A percentile compares a stretch with the other conserved stretches of the same genome.
These are phyloP conservation scores for Dactylellina sp. DNA, from an alignment of 2,329 filamentous ascomycete species.

Conservation along the genomic window DNA sequence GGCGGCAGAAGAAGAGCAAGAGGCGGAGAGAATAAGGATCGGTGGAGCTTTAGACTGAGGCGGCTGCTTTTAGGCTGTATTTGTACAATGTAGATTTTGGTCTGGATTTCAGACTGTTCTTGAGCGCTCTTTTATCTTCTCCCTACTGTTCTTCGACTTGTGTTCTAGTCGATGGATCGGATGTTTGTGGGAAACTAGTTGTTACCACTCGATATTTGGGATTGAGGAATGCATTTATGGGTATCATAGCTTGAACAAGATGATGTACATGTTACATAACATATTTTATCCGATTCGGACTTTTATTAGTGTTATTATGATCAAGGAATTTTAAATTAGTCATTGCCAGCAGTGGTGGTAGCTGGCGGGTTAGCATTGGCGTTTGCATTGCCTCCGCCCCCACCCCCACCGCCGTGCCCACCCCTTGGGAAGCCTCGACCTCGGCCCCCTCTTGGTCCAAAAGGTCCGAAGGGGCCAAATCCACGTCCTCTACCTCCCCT, in stretches of 20 bases:
- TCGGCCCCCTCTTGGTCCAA: constrained; percentile 57
- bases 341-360: constrained; percentile 17
- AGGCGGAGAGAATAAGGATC: constrained; percentile 63
- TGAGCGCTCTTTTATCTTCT: constrained; percentile 11
- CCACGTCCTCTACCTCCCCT: constrained; percentile 49
- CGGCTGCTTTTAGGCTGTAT: constrained; percentile 19
- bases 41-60: constrained; percentile 43
- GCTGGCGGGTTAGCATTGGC: constrained; percentile 21
- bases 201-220: not conserved
- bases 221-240: constrained; percentile 20
- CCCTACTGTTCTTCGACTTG: not conserved
- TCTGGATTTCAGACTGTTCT: constrained; percentile 2
- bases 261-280: constrained; percentile 23
- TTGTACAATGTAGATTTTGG: constrained; percentile 40
- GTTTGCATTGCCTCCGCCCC: constrained; percentile 57
- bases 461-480: constrained; percentile 35
- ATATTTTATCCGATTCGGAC: constrained; percentile 1
- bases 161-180: not conserved
- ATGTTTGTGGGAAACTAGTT: not conserved
- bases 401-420: constrained; percentile 56
- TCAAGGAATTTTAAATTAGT: not conserved
- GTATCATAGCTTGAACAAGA: constrained; percentile 29
- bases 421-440: constrained; percentile 51
- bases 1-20: constrained; percentile 76
- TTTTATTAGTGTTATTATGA: no score